Evolutionary conservation across 176 grass and related monocot species (phyloP).

Genomic region (Pontederia crassipes): DNA sequence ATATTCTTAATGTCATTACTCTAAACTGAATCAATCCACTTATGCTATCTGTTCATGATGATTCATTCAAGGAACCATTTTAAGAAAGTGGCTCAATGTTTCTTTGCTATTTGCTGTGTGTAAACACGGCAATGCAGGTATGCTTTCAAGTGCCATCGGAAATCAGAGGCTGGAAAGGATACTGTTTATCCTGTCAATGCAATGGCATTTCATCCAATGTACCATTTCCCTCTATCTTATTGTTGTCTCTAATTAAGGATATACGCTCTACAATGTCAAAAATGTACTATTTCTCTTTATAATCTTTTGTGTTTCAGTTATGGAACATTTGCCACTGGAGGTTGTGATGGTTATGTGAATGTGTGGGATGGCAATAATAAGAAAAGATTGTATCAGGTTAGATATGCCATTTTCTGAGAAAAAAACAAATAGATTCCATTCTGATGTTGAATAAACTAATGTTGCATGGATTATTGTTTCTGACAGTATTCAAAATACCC

Average conservation of each 20-base stretch:
- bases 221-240: constrained; percentile 8
- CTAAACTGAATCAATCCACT: no score
- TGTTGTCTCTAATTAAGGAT: no score
- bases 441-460: neutral
- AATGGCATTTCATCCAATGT: constrained; percentile 99
- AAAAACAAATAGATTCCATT: neutral
- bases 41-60: neutral
- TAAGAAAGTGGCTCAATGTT: no score
- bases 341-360: constrained; percentile 93
- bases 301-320: constrained; percentile 37
- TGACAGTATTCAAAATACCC: constrained; percentile 88
- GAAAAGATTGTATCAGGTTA: constrained; percentile 97
- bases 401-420: constrained; percentile 5
- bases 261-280: neutral
- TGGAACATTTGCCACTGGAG: constrained; percentile 96
- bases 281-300: neutral
- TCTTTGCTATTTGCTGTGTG: neutral
- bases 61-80: no score
- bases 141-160: constrained; percentile 96
- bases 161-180: constrained; percentile 87
- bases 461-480: constrained; percentile 11
- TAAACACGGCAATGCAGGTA: constrained; percentile 45
- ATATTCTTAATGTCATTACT: no score
- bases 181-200: constrained; percentile 95
- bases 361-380: constrained; percentile 99